Conservation (phyloP, 2,329 filamentous ascomycete species). For the Coniochaeta pulveracea region DNA sequence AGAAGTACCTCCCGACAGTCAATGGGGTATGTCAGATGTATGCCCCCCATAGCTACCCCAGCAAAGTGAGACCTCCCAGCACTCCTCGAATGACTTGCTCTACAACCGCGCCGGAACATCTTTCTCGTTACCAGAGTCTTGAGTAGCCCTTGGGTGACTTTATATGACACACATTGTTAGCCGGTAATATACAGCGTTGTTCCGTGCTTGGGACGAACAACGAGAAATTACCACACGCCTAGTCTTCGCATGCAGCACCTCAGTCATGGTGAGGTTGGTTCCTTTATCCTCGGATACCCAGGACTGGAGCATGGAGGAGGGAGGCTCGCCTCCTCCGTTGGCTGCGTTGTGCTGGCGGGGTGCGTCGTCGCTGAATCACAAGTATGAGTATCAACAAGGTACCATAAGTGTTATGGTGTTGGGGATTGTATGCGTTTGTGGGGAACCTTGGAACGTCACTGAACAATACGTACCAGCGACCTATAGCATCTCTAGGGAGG, state of each 20-base stretch:
- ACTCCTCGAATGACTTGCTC: too few relatives aligned
- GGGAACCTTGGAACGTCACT: neutral
- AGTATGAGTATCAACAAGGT: too few relatives aligned
- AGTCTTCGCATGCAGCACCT: neutral
- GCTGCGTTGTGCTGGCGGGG: slow-evolving; percentile 1
- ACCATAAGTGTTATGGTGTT: neutral
- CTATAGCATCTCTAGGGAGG: neutral
- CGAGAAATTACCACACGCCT: slow-evolving; percentile 1
- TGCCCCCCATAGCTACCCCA: too few relatives aligned
- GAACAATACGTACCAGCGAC: neutral
- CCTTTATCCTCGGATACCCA: neutral
- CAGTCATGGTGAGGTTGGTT: neutral
- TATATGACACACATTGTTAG: too few relatives aligned
- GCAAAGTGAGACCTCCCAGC: too few relatives aligned
- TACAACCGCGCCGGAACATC: too few relatives aligned
- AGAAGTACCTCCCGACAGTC: too few relatives aligned
- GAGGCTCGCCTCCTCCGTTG: slow-evolving; percentile 3
- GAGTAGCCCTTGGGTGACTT: too few relatives aligned
- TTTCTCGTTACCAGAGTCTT: too few relatives aligned
- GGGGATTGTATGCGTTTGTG: neutral
- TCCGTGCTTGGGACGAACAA: too few relatives aligned
- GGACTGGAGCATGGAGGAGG: neutral
- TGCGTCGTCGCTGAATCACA: neutral
- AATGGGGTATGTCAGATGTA: too few relatives aligned
- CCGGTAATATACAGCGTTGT: too few relatives aligned